Base-by-base conservation (phyloP, 164 flowering plant species). In the Aristolochia fimbriata region DNA sequence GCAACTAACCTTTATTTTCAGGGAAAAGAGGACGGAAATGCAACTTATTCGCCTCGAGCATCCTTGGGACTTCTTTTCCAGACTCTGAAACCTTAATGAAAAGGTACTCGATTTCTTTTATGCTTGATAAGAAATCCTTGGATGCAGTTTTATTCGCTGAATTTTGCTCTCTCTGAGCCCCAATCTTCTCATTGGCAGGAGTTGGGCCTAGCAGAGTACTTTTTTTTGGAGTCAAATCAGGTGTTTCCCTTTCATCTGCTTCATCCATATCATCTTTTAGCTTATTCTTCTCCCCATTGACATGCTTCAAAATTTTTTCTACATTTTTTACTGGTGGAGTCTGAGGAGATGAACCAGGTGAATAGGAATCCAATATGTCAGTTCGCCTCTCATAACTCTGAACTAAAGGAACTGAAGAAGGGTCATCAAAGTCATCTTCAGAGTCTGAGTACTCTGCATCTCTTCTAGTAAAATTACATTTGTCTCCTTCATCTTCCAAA, bases 1-100 rank as follows among this genome's bases (percentile, higher is more conserved):
- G 43, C 47, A 50, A 3, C 65, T 58, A 66, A 86, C 99, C 78
- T 74, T 80, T 82, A 74, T 72, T 79, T 37, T 76, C 82, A 11
- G 87, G 80, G 43, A 78, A 48, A 47, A 82, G 73, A 49, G 95
- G 97, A 59, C 85, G 95, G 48, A 81, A 85, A 66, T 80, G 85
- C 71, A 90, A 64, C 59, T 90, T 86, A 71, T 85, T 88, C 45
- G 96, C 97, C 74, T 93, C 99, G 55, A 93, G 92, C 99, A 93
- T 93, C 73, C 87, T 77, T 13, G 94, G 95, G 61, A 93, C 89
- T 74, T 90, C 95, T 78, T 74, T 81, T 56, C 99, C 96, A 43
- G 86, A 81, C 23, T 88, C 99, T 47, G 97, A 85, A 60, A 96
- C 99, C 71, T 78, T 79, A 17, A 65, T 47, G 65, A 93, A 93